Conservation (phyloP, 129 eudicot genomes). For the Lonicera japonica region DNA sequence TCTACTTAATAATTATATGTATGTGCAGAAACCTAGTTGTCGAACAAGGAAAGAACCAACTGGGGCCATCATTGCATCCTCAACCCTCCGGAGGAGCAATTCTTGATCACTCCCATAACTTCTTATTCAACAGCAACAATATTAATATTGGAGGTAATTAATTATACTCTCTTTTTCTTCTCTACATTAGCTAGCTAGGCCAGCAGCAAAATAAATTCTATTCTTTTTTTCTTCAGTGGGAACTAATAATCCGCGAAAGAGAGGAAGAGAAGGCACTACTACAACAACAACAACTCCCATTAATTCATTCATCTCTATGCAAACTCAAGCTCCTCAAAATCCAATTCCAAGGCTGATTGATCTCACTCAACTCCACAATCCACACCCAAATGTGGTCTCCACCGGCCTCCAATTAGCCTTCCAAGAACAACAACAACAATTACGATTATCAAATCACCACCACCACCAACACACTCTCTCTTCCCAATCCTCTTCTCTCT, state of each 20-base stretch:
- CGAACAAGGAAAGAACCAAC: conserved; percentile 30
- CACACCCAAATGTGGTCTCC: conserved; percentile 40
- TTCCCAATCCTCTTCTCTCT: conserved; percentile 34
- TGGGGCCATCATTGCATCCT: conserved; percentile 29
- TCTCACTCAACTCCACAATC: conserved; percentile 40
- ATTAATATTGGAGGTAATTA: conserved; percentile 23
- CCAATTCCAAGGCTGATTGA: conserved; percentile 43
- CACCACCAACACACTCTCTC: conserved; percentile 20
- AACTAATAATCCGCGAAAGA: conserved; percentile 25
- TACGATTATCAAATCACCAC: conserved; percentile 20
- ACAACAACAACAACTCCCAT: conserved; percentile 5
- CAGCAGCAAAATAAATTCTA: no score
- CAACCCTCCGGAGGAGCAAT: conserved; percentile 32
- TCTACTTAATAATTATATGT: no score
- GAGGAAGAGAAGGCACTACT: conserved; percentile 37
- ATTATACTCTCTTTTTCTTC: not conserved
- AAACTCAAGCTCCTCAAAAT: conserved; percentile 22
- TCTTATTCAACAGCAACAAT: conserved; percentile 25
- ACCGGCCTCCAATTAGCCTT: conserved; percentile 62
- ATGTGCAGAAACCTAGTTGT: conserved; percentile 37
- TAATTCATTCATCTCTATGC: conserved; percentile 30
- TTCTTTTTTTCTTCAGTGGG: conserved; percentile 13
- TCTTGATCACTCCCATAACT: conserved; percentile 38
- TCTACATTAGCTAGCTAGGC: not conserved
- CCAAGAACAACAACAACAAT: conserved; percentile 43